Conservation (phyloP, 2,329 filamentous ascomycete species). For the Fusarium irregulare region DNA sequence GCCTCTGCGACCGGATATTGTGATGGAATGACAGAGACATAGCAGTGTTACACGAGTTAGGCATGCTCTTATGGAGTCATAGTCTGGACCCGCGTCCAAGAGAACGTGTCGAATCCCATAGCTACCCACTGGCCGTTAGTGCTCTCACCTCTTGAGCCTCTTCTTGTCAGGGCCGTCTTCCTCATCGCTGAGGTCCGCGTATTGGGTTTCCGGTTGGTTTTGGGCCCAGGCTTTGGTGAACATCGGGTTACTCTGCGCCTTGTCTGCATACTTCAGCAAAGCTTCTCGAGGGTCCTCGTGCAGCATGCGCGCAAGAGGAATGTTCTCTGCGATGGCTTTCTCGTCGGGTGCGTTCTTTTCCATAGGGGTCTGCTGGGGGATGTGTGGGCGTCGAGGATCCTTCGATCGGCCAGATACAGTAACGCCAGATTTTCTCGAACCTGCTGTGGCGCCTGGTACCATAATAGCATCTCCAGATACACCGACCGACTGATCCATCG, state of each 20-base stretch:
- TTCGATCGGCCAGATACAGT: slow-evolving; percentile 80
- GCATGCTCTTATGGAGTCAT: slow-evolving; percentile 6
- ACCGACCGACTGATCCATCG: slow-evolving; percentile 83
- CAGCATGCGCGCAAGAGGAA: slow-evolving; percentile 90
- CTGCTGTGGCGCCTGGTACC: slow-evolving; percentile 70
- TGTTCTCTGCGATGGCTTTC: slow-evolving; percentile 86
- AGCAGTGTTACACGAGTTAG: slow-evolving; percentile 23
- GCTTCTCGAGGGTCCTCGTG: slow-evolving; percentile 97
- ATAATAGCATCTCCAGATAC: slow-evolving; percentile 87
- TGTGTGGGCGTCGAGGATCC: slow-evolving; percentile 86
- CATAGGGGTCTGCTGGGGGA: slow-evolving; percentile 88
- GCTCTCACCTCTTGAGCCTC: slow-evolving; percentile 63
- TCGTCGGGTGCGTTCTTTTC: slow-evolving; percentile 90
- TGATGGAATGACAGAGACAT: slow-evolving; percentile 31
- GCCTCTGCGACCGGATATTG: slow-evolving; percentile 15
- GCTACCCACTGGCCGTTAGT: slow-evolving; percentile 17
- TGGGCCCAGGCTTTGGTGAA: slow-evolving; percentile 95
- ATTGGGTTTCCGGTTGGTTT: slow-evolving; percentile 92
- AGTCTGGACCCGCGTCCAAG: slow-evolving; percentile 14
- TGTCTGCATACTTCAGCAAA: slow-evolving; percentile 91
- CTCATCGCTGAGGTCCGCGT: slow-evolving; percentile 89
- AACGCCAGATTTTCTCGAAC: slow-evolving; percentile 71
- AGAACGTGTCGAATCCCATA: slow-evolving; percentile 12
- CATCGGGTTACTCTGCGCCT: slow-evolving; percentile 90
- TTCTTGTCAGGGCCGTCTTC: slow-evolving; percentile 76